Evolutionary conservation across 1,139 yeast genomes (phyloP).

Genomic region (Candida buenavistaensis): DNA sequence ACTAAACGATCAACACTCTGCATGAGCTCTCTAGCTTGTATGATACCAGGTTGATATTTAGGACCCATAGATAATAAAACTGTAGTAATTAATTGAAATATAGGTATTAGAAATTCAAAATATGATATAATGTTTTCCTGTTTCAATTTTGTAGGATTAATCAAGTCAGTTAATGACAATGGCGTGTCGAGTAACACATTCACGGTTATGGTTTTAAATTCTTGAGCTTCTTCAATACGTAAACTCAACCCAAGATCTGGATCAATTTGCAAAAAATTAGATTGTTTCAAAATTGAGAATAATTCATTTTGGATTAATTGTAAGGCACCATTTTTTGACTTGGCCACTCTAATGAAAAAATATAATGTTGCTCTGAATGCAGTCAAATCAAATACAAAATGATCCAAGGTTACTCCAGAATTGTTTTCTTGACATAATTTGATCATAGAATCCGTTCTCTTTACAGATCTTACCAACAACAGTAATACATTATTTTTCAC

Average conservation of each 20-base stretch:
- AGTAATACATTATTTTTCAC: slow-evolving; percentile 66
- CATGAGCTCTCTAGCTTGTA: slow-evolving; percentile 55
- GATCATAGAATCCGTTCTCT: slow-evolving; percentile 66
- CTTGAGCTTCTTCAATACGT: slow-evolving; percentile 24
- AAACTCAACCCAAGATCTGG: slow-evolving; percentile 75
- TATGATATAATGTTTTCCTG: slow-evolving; percentile 43
- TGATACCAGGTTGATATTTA: slow-evolving; percentile 63
- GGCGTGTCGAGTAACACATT: slow-evolving; percentile 55
- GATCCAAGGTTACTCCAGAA: slow-evolving; percentile 44
- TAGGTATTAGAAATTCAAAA: slow-evolving; percentile 73
- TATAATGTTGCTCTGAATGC: slow-evolving; percentile 73
- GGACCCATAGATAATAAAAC: slow-evolving; percentile 77
- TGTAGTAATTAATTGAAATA: slow-evolving; percentile 72
- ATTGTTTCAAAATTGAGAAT: slow-evolving; percentile 59
- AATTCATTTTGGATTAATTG: slow-evolving; percentile 73
- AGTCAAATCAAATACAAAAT: slow-evolving; percentile 67
- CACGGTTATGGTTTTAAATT: slow-evolving; percentile 29
- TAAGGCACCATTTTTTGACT: slow-evolving; percentile 73
- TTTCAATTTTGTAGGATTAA: slow-evolving; percentile 17
- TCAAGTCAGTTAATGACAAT: slow-evolving; percentile 29
- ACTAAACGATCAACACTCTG: slow-evolving; percentile 55
- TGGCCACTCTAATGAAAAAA: slow-evolving; percentile 72
- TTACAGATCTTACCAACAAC: slow-evolving; percentile 64
- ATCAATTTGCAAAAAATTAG: slow-evolving; percentile 63
- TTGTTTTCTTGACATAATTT: slow-evolving; percentile 34